Base-by-base conservation (phyloP, 306 rosid species). In the Ceratonia siliqua region DNA sequence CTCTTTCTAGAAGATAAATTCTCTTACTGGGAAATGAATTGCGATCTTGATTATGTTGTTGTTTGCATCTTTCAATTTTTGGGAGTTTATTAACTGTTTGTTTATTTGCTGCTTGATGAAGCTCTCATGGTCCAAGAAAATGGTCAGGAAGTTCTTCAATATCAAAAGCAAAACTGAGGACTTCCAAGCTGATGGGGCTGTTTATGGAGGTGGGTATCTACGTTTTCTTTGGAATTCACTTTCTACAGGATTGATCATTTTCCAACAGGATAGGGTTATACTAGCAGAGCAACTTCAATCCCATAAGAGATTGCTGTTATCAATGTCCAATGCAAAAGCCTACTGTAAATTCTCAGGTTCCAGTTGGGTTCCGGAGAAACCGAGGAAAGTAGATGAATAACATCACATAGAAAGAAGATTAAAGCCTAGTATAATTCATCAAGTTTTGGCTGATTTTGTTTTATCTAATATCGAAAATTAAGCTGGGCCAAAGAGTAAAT, bases 91-190 rank as follows among this genome's bases (percentile, higher is more conserved):
- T 73, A 11, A 79, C 81, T 91, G 87, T 85, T 83, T 84, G 72
- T 82, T 33, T 68, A 8, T 73, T 65, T 83, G 66, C 41, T 82
- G 78, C 74, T 85, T 83, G 82, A 67, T 82, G 89, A 82, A 95
- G 99, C 96, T 95, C 92, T 92, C 98, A 43, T 95, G 98, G 98
- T 89, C 99, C 73, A 95, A 90, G 98, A 92, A 92, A 87, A 92
- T 95, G 98, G 96, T 95, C 78, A 92, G 97, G 50, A 95, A 92
- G 85, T 92, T 90, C 88, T 95, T 95, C 82, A 95, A 92, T 70
- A 90, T 95, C 88, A 92, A 88, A 89, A 73, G 96, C 85, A 95
- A 92, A 77, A 84, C 76, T 65, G 96, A 95, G 56, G 97, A 90
- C 57, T 87, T 87, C 53, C 96, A 82, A 75, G 81, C 92, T 22